These are phyloP conservation scores for Tremella yokohamensis DNA, from an alignment of 768 basidiomycete species.

Conservation along the genomic window DNA sequence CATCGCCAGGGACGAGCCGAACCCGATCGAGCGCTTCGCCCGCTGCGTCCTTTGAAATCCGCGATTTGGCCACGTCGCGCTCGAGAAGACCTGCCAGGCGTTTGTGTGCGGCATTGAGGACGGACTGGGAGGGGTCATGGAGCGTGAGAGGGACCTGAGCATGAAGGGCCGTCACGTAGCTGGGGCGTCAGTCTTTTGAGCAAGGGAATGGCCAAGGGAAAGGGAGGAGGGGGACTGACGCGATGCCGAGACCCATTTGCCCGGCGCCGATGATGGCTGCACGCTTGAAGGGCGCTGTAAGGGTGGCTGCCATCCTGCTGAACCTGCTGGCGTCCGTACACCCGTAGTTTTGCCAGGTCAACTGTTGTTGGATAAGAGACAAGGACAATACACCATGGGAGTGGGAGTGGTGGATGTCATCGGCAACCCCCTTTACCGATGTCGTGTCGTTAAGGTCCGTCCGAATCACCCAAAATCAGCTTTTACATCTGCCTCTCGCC, in stretches of 20 bases:
- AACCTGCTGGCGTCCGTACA: neutral
- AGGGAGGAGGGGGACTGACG: constrained; percentile 58
- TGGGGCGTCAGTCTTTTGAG: constrained; percentile 9
- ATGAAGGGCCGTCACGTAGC: constrained; percentile 61
- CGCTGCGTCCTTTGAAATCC: constrained; percentile 65
- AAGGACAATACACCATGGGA: too few relatives aligned
- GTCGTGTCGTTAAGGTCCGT: too few relatives aligned
- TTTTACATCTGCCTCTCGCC: too few relatives aligned
- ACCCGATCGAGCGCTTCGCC: constrained; percentile 70
- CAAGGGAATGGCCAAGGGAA: neutral
- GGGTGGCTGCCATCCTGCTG: constrained; percentile 16
- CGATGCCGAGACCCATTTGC: constrained; percentile 78
- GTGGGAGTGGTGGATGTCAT: too few relatives aligned
- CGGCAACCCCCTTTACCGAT: too few relatives aligned
- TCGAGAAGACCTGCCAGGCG: constrained; percentile 76
- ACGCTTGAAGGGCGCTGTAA: constrained; percentile 24
- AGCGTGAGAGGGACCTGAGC: constrained; percentile 81
- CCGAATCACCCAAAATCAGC: too few relatives aligned
- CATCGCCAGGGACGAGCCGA: constrained; percentile 43
- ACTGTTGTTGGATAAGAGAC: too few relatives aligned
- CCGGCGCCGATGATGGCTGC: constrained; percentile 48
- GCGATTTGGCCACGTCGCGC: constrained; percentile 85
- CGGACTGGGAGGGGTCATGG: constrained; percentile 72
- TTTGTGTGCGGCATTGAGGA: constrained; percentile 68
- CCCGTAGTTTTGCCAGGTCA: too few relatives aligned